These are phyloP conservation scores for Fallopia convolvulus DNA, from an alignment of 148 eudicot species.

Conservation along the genomic window DNA sequence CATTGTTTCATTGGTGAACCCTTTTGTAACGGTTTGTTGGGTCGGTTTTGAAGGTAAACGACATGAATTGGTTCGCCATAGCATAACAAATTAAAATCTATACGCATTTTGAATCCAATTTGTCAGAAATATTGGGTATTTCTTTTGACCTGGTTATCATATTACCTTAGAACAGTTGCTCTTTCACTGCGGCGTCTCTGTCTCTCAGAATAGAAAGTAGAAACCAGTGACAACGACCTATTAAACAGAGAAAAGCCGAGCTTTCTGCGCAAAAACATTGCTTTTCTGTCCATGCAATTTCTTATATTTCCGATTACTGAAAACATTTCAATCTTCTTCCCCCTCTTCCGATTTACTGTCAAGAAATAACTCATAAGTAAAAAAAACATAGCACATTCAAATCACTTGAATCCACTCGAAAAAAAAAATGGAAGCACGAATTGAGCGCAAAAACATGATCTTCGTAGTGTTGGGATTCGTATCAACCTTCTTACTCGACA, in stretches of 20 bases:
- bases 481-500: conserved; percentile 18
- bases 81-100: too few relatives aligned
- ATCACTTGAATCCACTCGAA: not conserved
- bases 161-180: not conserved
- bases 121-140: not conserved
- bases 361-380: not conserved
- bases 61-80: too few relatives aligned
- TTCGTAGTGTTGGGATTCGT: conserved; percentile 21
- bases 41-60: too few relatives aligned
- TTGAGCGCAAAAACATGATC: not conserved
- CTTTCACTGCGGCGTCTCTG: not conserved
- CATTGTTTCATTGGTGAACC: too few relatives aligned
- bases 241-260: not conserved
- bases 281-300: not conserved
- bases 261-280: not conserved
- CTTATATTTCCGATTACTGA: not conserved
- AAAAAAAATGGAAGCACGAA: not conserved
- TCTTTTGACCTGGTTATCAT: not conserved
- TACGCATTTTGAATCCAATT: not conserved
- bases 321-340: not conserved
- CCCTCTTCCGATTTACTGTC: not conserved
- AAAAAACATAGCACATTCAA: not conserved
- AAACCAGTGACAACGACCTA: not conserved
- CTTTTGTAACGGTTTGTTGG: too few relatives aligned
- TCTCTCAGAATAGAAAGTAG: conserved; percentile 7